phyloP scores from a whole-genome alignment of 805 yeast genomes.

The Barnettozyma botsteinii region DNA sequence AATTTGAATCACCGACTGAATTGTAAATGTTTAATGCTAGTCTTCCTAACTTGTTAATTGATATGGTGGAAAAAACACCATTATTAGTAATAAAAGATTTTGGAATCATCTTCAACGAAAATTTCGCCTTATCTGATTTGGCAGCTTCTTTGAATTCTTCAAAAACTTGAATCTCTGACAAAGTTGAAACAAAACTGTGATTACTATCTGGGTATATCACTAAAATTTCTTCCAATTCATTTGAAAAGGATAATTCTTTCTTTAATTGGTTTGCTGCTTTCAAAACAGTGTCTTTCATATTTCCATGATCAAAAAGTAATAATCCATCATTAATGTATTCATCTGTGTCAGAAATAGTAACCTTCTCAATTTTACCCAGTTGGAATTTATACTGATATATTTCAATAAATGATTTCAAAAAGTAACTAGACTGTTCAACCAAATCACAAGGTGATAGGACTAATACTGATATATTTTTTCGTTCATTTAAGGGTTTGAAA shows the following conservation, averaged over 20 bases:
- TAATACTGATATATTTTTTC: conserved; percentile 48
- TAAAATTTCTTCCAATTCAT: conserved; percentile 14
- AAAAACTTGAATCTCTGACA: conserved; percentile 42
- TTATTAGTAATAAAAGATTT: conserved; percentile 33
- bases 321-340: conserved; percentile 9
- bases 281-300: conserved; percentile 1
- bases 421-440: conserved; percentile 27
- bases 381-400: conserved; percentile 40
- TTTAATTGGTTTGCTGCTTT: conserved; percentile 2
- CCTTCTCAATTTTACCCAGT: conserved; percentile 36
- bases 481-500: conserved; percentile 45
- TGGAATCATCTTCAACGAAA: conserved; percentile 35
- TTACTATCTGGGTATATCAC: conserved; percentile 16
- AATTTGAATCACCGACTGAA: conserved; percentile 38
- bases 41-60: conserved; percentile 33
- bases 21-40: conserved; percentile 54
- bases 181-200: conserved; percentile 34
- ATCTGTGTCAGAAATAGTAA: conserved; percentile 25
- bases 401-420: conserved; percentile 37
- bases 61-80: conserved; percentile 28
- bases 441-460: conserved; percentile 34
- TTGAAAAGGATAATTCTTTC: neutral
- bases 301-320: conserved; percentile 5
- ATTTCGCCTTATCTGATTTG: neutral
- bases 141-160: conserved; percentile 35